These are phyloP conservation scores for Bocquillonia castaneifolia DNA, from an alignment of 441 rosid genomes.

Conservation along the genomic window DNA sequence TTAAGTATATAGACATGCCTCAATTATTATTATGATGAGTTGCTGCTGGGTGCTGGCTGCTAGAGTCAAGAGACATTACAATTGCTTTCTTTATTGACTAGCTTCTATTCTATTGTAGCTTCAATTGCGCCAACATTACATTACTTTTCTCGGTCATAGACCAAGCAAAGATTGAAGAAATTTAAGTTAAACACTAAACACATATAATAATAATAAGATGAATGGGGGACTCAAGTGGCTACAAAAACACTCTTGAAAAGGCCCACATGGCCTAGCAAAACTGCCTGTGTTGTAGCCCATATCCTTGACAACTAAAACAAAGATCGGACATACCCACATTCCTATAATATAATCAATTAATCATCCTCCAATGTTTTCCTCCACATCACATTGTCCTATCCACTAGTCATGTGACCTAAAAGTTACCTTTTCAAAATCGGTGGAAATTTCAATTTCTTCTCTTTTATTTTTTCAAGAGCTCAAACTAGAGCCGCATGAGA, in stretches of 20 bases:
- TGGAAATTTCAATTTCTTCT: neutral
- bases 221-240: conserved; percentile 4
- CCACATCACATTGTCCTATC: neutral
- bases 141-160: neutral
- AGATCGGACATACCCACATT: neutral
- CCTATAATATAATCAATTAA: neutral
- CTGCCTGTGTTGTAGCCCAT: conserved; percentile 8
- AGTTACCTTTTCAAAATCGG: neutral
- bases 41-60: neutral
- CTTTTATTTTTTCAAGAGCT: too few relatives aligned
- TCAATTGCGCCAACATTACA: conserved; percentile 32
- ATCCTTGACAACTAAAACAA: neutral
- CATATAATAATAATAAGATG: too few relatives aligned
- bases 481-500: too few relatives aligned
- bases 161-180: too few relatives aligned
- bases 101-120: conserved; percentile 15
- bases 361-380: neutral
- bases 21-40: conserved; percentile 16
- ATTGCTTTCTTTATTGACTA: conserved; percentile 24
- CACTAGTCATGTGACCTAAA: neutral
- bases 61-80: neutral
- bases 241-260: conserved; percentile 9
- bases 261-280: conserved; percentile 20
- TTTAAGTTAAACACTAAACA: too few relatives aligned
- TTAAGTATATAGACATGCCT: conserved; percentile 24